Evolutionary conservation across 371 early-diverging fungal species (phyloP), one percentile per base, ranked within the genome.

Genomic region (Mucor circinelloides): DNA sequence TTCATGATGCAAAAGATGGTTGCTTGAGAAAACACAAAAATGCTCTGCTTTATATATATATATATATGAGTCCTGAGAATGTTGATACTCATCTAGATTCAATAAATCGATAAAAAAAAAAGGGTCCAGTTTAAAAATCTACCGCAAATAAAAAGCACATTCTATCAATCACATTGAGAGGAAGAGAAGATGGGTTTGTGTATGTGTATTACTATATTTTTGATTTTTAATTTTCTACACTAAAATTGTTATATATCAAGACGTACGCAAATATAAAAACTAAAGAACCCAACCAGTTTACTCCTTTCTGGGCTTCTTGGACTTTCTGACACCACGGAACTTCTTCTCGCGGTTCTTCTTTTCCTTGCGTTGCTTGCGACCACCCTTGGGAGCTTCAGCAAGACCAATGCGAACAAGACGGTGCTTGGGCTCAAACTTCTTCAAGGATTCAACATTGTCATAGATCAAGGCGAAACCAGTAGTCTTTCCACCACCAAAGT

Each of bases 331-430:
- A 80, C 98, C 98, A 71, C 96, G 91, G 92, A 96, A 86, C 92
- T 97, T 99, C 96, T 97, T 97, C 84, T 90, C 86, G 78, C 99
- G 92, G 97, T 98, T 99, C 95, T 98, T 97, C 87, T 93, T 91
- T 87, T 98, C 97, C 93, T 96, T 98, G 81, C 95, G 94, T 86
- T 97, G 98, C 93, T 97, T 99, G 83, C 99, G 95, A 70, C 94
- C 90, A 71, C 89, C 87, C 83, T 90, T 91, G 78, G 83, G 80
- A 72, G 82, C 77, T 81, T 90, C 93, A 72, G 85, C 90, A 70
- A 92, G 79, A 67, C 94, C 95, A 73, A 94, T 90, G 68, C 95
- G 87, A 65, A 91, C 91, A 68, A 97, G 89, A 77, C 98, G 91
- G 92, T 93, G 93, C 88, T 96, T 98, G 84, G 99, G 99, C 87